phyloP scores from a whole-genome alignment of 73 alveolate genomes.

The Stentor coeruleus region DNA sequence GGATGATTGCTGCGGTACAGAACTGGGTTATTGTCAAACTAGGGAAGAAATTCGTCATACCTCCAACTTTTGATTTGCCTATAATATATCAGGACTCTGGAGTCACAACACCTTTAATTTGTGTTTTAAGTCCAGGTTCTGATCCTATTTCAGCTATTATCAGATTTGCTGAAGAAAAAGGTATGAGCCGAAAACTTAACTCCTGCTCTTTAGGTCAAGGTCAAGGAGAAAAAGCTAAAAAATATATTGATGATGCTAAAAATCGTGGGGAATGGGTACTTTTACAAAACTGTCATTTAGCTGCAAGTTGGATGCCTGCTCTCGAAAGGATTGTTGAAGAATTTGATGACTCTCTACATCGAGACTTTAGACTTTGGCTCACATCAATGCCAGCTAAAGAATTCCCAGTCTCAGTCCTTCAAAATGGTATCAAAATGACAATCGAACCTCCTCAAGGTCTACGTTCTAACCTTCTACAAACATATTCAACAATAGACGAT shows the following conservation, averaged over 20 bases:
- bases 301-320: constrained; percentile 98
- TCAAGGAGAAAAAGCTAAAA: constrained; percentile 97
- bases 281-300: constrained; percentile 97
- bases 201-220: constrained; percentile 98
- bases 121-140: constrained; percentile 98
- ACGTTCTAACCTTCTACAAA: constrained; percentile 85
- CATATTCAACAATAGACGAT: constrained; percentile 89
- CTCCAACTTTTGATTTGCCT: constrained; percentile 98
- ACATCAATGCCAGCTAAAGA: constrained; percentile 98
- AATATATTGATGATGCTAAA: constrained; percentile 91
- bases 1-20: constrained; percentile 75
- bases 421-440: constrained; percentile 99
- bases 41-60: constrained; percentile 81
- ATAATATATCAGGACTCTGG: constrained; percentile 95
- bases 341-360: constrained; percentile 94
- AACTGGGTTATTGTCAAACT: constrained; percentile 55
- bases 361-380: constrained; percentile 99
- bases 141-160: constrained; percentile 98
- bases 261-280: constrained; percentile 97
- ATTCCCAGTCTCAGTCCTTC: constrained; percentile 98
- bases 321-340: constrained; percentile 92
- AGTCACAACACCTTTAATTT: constrained; percentile 95
- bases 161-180: constrained; percentile 97
- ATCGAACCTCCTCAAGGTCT: constrained; percentile 98
- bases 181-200: constrained; percentile 93